A percentile compares a stretch with the other conserved stretches of the same genome.
Evolutionary conservation across 2,329 filamentous ascomycete genomes (phyloP).

Genomic region (Alternaria sp.): DNA sequence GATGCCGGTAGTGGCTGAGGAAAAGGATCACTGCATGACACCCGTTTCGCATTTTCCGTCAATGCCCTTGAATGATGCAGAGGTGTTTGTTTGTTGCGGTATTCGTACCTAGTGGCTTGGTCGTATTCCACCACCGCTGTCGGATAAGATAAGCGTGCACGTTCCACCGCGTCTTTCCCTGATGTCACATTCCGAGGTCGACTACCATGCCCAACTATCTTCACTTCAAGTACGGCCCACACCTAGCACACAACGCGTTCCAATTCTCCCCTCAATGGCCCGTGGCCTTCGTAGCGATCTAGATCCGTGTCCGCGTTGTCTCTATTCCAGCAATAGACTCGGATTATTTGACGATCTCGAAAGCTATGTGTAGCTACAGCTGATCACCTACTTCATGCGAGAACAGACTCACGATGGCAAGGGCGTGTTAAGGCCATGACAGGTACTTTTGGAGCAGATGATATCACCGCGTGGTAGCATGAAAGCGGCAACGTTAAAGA

Average conservation of each 20-base stretch:
- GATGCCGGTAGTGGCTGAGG: background rate
- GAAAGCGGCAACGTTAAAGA: background rate
- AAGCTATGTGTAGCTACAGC: background rate
- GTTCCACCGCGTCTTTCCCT: background rate
- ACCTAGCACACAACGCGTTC: background rate
- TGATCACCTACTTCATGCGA: background rate
- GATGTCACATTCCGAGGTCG: background rate
- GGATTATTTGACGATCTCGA: background rate
- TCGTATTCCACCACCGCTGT: background rate
- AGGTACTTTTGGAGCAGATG: background rate
- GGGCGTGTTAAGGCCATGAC: background rate
- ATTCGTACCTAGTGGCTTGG: background rate
- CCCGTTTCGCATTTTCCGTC: background rate
- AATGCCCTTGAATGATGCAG: background rate
- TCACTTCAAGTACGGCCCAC: background rate
- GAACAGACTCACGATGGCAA: background rate
- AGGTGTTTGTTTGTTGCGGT: background rate
- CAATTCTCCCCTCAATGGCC: background rate
- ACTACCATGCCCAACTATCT: background rate
- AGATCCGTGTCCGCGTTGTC: background rate
- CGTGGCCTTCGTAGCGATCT: background rate
- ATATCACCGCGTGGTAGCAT: background rate
- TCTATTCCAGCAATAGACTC: background rate
- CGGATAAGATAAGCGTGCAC: background rate
- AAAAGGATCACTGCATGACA: background rate